Evolutionary conservation across 768 basidiomycete species (phyloP), one percentile per base, ranked within the genome.

Genomic region (Gautieria morchelliformis): DNA sequence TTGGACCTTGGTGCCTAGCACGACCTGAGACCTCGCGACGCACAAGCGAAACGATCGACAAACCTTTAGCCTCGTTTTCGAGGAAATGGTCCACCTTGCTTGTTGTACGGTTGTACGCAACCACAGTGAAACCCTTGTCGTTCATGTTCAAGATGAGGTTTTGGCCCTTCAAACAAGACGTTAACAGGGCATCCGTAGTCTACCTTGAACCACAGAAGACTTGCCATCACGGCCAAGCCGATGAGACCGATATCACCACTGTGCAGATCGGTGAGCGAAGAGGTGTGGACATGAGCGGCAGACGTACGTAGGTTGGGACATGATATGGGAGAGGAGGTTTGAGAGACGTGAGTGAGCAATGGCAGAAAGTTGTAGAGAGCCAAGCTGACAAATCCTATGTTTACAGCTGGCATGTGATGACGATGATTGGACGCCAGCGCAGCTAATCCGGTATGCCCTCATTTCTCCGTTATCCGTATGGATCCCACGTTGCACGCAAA

Each of bases 131-230:
- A 53, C 96, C 96, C 75, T 99, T 99, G 80, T 99, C 96, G 72
- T 96, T 96, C 91, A 96, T 97, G 78, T 97, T 96, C 65, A 97
- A 78, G 71, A 96, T 94, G 69, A 96, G 72, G 71, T 95, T 96
- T 83, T 95, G 93, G 67, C 92, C 93, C 92, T 93, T 66, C 49
- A 55, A 48, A 7, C 10, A 35, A 46, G 33, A 27, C 14, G 27
- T 30, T 51, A 20, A 53, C 60, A 56, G 49, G 59, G 32, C 17
- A 48, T 55, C 24, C 22, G 52, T 50, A 33, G 53, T 54, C 44
- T 27, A 5, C 44, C 51, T 54, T 6, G 24, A 58, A 57, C 48
- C 33, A 52, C 30, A 56, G 57, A 47, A 61, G 57, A 70, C 78
- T 58, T 70, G 94, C 93, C 93, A 97, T 97, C 78, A 97, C 93